These are phyloP conservation scores for Bruguiera sexangula DNA, from an alignment of 345 rosid genomes.

Conservation along the genomic window DNA sequence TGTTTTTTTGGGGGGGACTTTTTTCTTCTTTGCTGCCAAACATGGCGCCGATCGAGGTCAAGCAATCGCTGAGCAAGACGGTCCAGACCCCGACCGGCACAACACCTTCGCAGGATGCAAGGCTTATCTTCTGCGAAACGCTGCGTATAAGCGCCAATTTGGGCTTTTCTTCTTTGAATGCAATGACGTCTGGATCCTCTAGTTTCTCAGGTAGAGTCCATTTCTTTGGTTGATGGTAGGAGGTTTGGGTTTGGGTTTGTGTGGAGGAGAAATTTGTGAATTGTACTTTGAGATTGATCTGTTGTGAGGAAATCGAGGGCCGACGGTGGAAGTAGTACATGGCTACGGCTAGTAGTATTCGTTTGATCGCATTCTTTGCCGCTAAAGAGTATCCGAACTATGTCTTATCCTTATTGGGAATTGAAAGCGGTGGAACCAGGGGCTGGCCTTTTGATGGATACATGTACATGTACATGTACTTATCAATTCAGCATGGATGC, in stretches of 20 bases:
- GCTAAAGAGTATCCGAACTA: too few species aligned
- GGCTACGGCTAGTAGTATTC: conserved; percentile 16
- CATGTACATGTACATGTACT: too few species aligned
- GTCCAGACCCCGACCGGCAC: conserved; percentile 14
- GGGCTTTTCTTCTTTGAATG: conserved; percentile 26
- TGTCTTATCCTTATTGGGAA: too few species aligned
- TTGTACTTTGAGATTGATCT: conserved; percentile 65
- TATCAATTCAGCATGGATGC: too few species aligned
- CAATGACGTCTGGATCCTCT: neutral
- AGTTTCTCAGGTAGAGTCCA: neutral
- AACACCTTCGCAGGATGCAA: conserved; percentile 48
- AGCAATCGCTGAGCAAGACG: conserved; percentile 18
- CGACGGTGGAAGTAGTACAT: conserved; percentile 70
- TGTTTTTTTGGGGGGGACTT: too few species aligned
- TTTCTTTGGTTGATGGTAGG: neutral
- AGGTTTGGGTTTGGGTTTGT: too few species aligned
- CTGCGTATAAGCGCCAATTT: conserved; percentile 92
- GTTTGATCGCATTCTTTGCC: too few species aligned
- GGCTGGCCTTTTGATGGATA: too few species aligned
- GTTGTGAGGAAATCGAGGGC: conserved; percentile 90
- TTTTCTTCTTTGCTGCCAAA: too few species aligned
- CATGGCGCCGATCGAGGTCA: conserved; percentile 20
- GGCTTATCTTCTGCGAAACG: conserved; percentile 82
- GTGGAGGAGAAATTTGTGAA: conserved; percentile 25
- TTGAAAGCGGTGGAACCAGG: too few species aligned